phyloP scores from a whole-genome alignment of 139 green algal species.

The Chlorella sp. region DNA sequence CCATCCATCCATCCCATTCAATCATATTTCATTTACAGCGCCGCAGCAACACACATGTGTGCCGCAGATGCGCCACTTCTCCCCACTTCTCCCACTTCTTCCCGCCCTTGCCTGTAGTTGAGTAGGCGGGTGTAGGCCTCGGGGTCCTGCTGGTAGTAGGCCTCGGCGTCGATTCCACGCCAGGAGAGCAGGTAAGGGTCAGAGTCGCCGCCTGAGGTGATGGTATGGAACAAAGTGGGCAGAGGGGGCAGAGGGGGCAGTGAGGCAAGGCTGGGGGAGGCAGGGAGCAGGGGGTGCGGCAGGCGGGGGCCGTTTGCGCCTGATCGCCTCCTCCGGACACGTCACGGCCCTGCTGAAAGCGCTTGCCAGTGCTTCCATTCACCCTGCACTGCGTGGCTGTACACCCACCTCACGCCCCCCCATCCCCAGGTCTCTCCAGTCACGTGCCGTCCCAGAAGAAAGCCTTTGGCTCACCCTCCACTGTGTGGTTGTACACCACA shows the following conservation, averaged over 20 bases:
- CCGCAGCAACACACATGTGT: too few species aligned
- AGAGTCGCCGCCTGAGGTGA: conserved; percentile 65
- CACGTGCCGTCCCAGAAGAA: too few species aligned
- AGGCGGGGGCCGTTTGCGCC: too few species aligned
- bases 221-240: too few species aligned
- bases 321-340: not conserved
- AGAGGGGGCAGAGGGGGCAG: too few species aligned
- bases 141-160: conserved; percentile 87
- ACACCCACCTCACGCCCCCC: too few species aligned
- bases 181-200: conserved; percentile 81
- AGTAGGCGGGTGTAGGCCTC: conserved; percentile 73
- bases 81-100: not conserved
- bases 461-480: conserved; percentile 80
- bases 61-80: too few species aligned
- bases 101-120: conserved; percentile 70
- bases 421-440: too few species aligned
- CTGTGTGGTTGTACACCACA: conserved; percentile 97
- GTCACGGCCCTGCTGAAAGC: not conserved
- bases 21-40: too few species aligned
- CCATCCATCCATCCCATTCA: too few species aligned
- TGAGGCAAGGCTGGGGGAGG: not conserved
- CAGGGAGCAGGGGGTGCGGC: not conserved
- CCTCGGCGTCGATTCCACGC: conserved; percentile 81
- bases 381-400: not conserved
- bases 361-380: not conserved